Percentiles rank a stretch among this genome's conserved stretches.
These are phyloP conservation scores for Ogataea henricii DNA, from an alignment of 805 yeast species.

Conservation along the genomic window DNA sequence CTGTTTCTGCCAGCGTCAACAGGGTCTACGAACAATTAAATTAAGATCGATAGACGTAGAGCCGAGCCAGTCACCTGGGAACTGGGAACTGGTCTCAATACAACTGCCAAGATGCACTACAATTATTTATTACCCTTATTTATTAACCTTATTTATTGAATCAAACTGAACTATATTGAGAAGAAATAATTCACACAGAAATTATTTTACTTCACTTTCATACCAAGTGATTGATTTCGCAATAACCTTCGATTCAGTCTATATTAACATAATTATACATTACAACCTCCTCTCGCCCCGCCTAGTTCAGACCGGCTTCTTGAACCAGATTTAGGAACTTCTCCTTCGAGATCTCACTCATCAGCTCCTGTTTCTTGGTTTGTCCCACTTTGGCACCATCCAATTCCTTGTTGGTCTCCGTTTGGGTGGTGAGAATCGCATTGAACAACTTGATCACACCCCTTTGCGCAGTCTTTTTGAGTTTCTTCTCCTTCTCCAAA, in stretches of 20 bases:
- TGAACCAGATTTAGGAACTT: slow-evolving; percentile 85
- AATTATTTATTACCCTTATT: background rate
- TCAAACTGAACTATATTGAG: too few relatives aligned
- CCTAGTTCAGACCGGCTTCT: slow-evolving; percentile 58
- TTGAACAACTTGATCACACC: slow-evolving; percentile 37
- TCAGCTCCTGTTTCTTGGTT: slow-evolving; percentile 55
- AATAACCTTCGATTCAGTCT: background rate
- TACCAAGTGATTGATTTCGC: background rate
- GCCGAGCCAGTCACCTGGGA: background rate
- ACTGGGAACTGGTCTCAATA: background rate
- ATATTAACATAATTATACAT: slow-evolving; percentile 4
- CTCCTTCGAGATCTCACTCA: slow-evolving; percentile 84
- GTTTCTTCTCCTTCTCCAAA: slow-evolving; percentile 59
- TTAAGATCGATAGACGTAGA: slow-evolving; percentile 3
- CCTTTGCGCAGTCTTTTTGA: slow-evolving; percentile 64
- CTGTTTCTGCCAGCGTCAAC: slow-evolving; percentile 32
- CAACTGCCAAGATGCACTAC: background rate
- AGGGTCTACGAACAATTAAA: slow-evolving; percentile 27
- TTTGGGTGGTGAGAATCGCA: slow-evolving; percentile 76
- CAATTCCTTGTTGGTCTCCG: slow-evolving; percentile 63
- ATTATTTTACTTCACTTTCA: background rate
- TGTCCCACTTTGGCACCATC: slow-evolving; percentile 63
- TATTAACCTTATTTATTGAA: slow-evolving; percentile 2
- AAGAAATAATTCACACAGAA: too few relatives aligned
- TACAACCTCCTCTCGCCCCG: background rate